Evolutionary conservation across 176 grass and related monocot genomes (phyloP), one percentile per base, ranked within the genome.

Genomic region (Hsuehochloa calcarea): DNA sequence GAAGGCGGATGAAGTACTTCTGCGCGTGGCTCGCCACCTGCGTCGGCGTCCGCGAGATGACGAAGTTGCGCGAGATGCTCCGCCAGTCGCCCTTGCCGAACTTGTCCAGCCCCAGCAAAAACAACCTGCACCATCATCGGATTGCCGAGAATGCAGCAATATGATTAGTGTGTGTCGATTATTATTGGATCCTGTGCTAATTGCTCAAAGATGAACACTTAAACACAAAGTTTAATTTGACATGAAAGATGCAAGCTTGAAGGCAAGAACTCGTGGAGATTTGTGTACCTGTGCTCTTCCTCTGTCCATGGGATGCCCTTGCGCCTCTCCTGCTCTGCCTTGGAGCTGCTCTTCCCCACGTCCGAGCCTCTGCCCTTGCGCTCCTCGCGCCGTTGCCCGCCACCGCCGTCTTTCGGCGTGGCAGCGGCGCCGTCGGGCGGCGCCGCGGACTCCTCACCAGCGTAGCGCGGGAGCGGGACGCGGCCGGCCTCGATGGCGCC

Each of bases 231-330:
- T 62, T 25, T 62, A 27, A 62, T 27, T 26, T 11, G 44, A 16
- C 4, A 45, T 3, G 38, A 41, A 60, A 65, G 45, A 43, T 59
- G 65, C 37, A 70, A 69, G 40, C 88, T 54, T 60, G 19, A 29
- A 65, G 39, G 8, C 64, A 68, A 56, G 5, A 35, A 25, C 45
- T 10, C 4, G 5, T 27, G 7, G 27, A 40, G 8, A 31, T 49
- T 34, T 15, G 29, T 40, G 10, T 60, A 99, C 96, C 91, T 94
- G 88, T 99, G 96, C 85, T 99, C 96, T 84, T 99, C 93, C 88
- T 99, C 96, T 2, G 96, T 99, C 96, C 96, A 99, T 34, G 96
- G 96, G 76, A 96, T 94, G 68, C 96, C 96, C 85, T 99, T 99
- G 70, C 93, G 90, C 63, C 96, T 69, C 86, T 99, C 96, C 78